phyloP scores from a whole-genome alignment of 2,329 filamentous ascomycete species.

The Pseudogymnoascus sp. region DNA sequence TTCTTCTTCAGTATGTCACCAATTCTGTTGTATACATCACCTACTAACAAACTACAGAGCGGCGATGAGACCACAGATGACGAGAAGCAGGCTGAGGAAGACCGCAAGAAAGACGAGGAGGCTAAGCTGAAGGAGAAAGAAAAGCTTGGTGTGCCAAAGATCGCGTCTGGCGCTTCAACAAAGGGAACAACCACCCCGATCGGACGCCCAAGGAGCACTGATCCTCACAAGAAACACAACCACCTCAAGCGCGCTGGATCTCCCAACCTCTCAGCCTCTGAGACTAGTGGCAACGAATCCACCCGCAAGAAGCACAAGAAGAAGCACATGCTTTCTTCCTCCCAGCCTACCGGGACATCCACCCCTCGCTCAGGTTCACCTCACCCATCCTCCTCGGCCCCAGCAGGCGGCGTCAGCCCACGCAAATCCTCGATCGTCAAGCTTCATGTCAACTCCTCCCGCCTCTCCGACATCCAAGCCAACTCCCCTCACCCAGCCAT shows the following conservation, averaged over 20 bases:
- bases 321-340: constrained; percentile 45
- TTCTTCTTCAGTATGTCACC: constrained; percentile 39
- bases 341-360: constrained; percentile 43
- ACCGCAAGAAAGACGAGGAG: constrained; percentile 50
- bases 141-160: constrained; percentile 33
- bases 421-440: constrained; percentile 26
- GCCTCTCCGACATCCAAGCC: constrained; percentile 23
- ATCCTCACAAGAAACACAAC: constrained; percentile 45
- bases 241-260: constrained; percentile 77
- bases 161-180: constrained; percentile 46
- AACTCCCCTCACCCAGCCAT: constrained; percentile 36
- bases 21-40: neutral
- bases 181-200: constrained; percentile 65
- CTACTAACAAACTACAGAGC: constrained; percentile 31
- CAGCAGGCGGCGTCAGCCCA: constrained; percentile 16
- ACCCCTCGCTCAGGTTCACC: constrained; percentile 37
- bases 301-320: constrained; percentile 71
- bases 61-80: constrained; percentile 42
- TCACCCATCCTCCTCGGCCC: constrained; percentile 18
- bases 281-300: constrained; percentile 87
- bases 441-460: constrained; percentile 23
- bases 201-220: constrained; percentile 43
- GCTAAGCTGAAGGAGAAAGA: constrained; percentile 45
- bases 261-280: constrained; percentile 61
- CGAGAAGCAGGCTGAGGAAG: constrained; percentile 55